Conservation (phyloP, 192 early-diverging fungal genomes). For the Coemansia sp. region DNA sequence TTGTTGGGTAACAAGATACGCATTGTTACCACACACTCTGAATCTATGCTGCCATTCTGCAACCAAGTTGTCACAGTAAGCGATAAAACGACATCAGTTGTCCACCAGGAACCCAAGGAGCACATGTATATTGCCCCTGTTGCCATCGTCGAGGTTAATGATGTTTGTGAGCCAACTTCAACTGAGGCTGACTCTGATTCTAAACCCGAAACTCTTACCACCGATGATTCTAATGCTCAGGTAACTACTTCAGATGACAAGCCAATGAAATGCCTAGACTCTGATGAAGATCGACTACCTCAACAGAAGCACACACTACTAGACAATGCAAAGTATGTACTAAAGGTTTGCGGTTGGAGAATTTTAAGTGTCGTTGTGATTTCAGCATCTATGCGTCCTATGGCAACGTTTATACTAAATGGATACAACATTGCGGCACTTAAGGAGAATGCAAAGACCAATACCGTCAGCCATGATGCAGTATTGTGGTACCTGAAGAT, state of each 20-base stretch:
- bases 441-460: neutral
- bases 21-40: conserved; percentile 1
- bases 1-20: conserved; percentile 12
- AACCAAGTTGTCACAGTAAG: conserved; percentile 1
- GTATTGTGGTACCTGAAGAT: conserved; percentile 6
- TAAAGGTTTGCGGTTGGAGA: neutral
- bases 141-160: neutral
- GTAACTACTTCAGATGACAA: too few species aligned
- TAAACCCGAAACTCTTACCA: too few species aligned
- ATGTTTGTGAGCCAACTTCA: neutral
- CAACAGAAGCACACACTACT: neutral
- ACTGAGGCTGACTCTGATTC: neutral
- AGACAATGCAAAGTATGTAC: neutral
- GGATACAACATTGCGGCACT: conserved; percentile 18
- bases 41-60: conserved; percentile 14
- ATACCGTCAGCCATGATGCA: neutral
- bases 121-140: neutral
- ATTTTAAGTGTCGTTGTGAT: neutral
- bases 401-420: conserved; percentile 26
- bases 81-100: neutral
- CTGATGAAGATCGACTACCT: too few species aligned
- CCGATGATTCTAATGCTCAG: neutral
- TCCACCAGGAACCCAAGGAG: neutral
- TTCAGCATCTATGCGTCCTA: conserved; percentile 3
- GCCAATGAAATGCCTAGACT: neutral